phyloP scores from a whole-genome alignment of 2,329 filamentous ascomycete species.

The Epichloe brachyelytri region DNA sequence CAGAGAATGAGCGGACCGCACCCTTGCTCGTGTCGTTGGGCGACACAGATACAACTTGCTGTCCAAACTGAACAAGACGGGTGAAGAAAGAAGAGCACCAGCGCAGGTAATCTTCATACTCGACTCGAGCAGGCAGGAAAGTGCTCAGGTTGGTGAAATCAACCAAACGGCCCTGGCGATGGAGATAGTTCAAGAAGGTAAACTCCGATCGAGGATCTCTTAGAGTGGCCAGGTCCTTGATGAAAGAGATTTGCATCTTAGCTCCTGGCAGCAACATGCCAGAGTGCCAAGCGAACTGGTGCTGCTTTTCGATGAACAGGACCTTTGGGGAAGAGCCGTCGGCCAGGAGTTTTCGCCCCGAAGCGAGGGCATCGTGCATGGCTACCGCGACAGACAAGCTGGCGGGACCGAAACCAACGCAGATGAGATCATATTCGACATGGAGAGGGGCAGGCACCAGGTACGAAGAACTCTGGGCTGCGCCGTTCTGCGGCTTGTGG shows the following conservation, averaged over 20 bases:
- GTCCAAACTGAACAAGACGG: constrained; percentile 57
- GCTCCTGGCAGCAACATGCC: constrained; percentile 90
- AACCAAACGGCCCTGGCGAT: constrained; percentile 66
- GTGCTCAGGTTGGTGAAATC: constrained; percentile 86
- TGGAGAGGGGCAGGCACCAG: constrained; percentile 42
- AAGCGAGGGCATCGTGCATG: constrained; percentile 63
- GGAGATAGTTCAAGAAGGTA: constrained; percentile 91
- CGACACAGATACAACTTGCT: constrained; percentile 61
- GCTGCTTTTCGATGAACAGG: constrained; percentile 78
- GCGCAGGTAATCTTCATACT: constrained; percentile 91
- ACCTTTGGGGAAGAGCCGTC: constrained; percentile 49
- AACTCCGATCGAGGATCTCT: constrained; percentile 81
- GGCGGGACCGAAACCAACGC: constrained; percentile 85
- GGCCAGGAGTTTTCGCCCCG: constrained; percentile 28
- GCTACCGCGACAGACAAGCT: constrained; percentile 83
- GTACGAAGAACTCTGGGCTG: constrained; percentile 12
- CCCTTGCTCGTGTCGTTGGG: constrained; percentile 32
- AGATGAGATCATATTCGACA: constrained; percentile 71
- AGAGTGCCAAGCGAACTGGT: constrained; percentile 78
- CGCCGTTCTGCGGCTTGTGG: constrained; percentile 12
- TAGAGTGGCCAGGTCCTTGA: constrained; percentile 88
- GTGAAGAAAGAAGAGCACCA: constrained; percentile 83
- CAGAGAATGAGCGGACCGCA: constrained; percentile 51
- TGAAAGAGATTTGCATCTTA: constrained; percentile 95
- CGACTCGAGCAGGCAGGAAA: constrained; percentile 71